Percentiles rank a stretch among this genome's conserved stretches.
Evolutionary conservation across 371 early-diverging fungal genomes (phyloP).

Genomic region (Mucor lusitanicus): DNA sequence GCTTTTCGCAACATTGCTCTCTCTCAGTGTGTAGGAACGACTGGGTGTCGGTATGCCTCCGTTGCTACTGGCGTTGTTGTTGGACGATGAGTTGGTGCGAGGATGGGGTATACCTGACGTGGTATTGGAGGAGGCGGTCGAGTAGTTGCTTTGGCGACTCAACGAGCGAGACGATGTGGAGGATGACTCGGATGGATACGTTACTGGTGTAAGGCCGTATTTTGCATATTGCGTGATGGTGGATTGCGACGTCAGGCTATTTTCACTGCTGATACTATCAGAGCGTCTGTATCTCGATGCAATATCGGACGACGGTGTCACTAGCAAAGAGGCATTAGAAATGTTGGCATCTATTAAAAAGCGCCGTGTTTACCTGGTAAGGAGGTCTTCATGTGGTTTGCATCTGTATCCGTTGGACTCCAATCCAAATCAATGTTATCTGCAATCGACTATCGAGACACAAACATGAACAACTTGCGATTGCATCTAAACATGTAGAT

Average conservation of each 20-base stretch:
- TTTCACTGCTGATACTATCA: constrained; percentile 49
- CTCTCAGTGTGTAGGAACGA: constrained; percentile 19
- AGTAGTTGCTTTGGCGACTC: constrained; percentile 46
- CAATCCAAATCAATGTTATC: constrained; percentile 19
- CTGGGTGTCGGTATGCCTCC: constrained; percentile 26
- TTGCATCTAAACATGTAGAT: too few species aligned
- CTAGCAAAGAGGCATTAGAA: not conserved
- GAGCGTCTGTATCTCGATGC: constrained; percentile 24
- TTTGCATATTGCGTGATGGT: constrained; percentile 42
- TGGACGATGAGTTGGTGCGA: constrained; percentile 7
- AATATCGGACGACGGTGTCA: not conserved
- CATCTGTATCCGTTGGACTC: constrained; percentile 12
- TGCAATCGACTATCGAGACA: not conserved
- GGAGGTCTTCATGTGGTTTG: not conserved
- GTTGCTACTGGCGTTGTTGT: not conserved
- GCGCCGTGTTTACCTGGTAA: constrained; percentile 7
- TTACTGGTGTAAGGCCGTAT: constrained; percentile 39
- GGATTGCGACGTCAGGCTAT: constrained; percentile 45
- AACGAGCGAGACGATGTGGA: constrained; percentile 44
- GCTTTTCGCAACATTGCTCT: not conserved
- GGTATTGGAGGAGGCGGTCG: constrained; percentile 34
- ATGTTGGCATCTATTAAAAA: not conserved
- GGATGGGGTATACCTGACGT: constrained; percentile 28
- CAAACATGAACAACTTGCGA: not conserved
- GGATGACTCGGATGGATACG: constrained; percentile 41